Percentiles rank a stretch among this genome's conserved stretches.
These are phyloP conservation scores for Nannochloropsis gaditana DNA, from an alignment of 108 stramenopile species.

Conservation along the genomic window DNA sequence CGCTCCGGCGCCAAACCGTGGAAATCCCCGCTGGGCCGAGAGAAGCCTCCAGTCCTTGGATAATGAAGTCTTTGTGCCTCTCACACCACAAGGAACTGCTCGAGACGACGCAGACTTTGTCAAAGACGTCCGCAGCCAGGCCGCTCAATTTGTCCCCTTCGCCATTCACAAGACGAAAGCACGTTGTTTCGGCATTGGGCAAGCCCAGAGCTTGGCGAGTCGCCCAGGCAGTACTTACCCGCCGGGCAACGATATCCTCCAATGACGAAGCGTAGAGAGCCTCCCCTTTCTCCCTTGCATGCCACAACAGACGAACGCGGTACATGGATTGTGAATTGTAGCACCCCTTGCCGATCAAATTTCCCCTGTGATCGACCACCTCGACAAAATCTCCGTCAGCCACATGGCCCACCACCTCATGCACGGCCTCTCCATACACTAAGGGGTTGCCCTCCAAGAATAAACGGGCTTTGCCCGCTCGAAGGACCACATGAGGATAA, in stretches of 20 bases:
- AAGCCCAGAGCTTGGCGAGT: slow-evolving; percentile 31
- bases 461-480: slow-evolving; percentile 21
- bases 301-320: slow-evolving; percentile 38
- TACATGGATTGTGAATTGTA: slow-evolving; percentile 47
- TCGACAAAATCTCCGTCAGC: slow-evolving; percentile 42
- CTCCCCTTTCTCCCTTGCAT: slow-evolving; percentile 18
- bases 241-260: slow-evolving; percentile 25
- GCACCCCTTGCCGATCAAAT: slow-evolving; percentile 46
- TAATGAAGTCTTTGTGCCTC: slow-evolving; percentile 58
- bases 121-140: slow-evolving; percentile 79
- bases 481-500: not conserved
- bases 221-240: slow-evolving; percentile 30
- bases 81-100: slow-evolving; percentile 85
- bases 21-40: slow-evolving; percentile 22
- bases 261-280: not conserved
- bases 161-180: slow-evolving; percentile 65
- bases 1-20: slow-evolving; percentile 49
- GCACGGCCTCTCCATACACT: slow-evolving; percentile 42
- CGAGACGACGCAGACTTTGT: slow-evolving; percentile 59
- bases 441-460: slow-evolving; percentile 43
- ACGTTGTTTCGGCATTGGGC: slow-evolving; percentile 36
- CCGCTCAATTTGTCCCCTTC: slow-evolving; percentile 89
- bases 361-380: slow-evolving; percentile 39
- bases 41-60: slow-evolving; percentile 27
- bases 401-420: slow-evolving; percentile 32